Percentiles rank a stretch among this genome's conserved stretches.
Evolutionary conservation across 192 early-diverging fungal genomes (phyloP).

Genomic region (Entomortierella lignicola): DNA sequence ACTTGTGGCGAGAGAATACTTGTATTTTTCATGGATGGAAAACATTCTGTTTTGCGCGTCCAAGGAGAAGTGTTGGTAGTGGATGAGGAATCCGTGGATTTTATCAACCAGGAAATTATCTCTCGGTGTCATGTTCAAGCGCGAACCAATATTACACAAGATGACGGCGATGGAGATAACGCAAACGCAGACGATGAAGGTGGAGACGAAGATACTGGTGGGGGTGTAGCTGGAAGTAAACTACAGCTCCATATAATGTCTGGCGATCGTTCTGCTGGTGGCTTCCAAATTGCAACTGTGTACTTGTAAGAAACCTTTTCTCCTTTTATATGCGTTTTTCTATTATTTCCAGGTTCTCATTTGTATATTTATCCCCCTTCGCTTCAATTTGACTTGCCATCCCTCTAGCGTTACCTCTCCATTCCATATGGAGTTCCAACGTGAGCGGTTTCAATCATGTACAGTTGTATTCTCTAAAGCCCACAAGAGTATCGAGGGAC

Average conservation of each 20-base stretch:
- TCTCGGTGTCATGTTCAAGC: conserved; percentile 38
- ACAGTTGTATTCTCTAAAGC: conserved; percentile 28
- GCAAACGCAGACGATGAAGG: conserved; percentile 30
- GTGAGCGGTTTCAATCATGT: conserved; percentile 34
- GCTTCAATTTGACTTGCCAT: not conserved
- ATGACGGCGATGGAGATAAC: conserved; percentile 25
- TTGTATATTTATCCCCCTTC: not conserved
- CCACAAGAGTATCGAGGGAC: not conserved
- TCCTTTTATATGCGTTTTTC: too few relatives aligned
- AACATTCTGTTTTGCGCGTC: conserved; percentile 26
- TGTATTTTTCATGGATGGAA: conserved; percentile 52
- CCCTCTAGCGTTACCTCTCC: conserved; percentile 23
- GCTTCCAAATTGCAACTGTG: conserved; percentile 2
- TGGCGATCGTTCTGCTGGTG: conserved; percentile 4
- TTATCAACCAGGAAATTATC: conserved; percentile 22
- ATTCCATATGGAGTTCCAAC: conserved; percentile 49
- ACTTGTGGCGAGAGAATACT: not conserved
- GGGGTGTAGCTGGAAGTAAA: conserved; percentile 5
- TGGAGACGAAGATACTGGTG: conserved; percentile 24
- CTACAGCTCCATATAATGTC: conserved; percentile 38
- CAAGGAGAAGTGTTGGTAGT: not conserved
- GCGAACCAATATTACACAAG: conserved; percentile 25
- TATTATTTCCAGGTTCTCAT: not conserved
- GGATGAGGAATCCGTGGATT: conserved; percentile 25
- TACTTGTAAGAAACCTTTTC: conserved; percentile 28